A percentile compares a stretch with the other conserved stretches of the same genome.
Conservation (phyloP, 805 yeast species). For the Saccharomycopsis javanensis region DNA sequence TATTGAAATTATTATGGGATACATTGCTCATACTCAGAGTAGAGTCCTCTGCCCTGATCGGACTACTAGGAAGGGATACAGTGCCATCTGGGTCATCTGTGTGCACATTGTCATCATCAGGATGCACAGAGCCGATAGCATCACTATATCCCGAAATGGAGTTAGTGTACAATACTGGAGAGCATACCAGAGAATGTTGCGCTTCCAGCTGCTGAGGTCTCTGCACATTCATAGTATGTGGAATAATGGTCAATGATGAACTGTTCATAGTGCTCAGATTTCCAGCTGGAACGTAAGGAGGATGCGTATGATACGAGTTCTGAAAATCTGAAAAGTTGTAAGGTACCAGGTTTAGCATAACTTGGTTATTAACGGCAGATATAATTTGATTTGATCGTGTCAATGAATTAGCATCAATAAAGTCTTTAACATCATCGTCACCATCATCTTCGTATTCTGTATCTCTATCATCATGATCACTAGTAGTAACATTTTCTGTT, state of each 20-base stretch:
- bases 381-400: background rate
- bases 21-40: background rate
- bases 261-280: background rate
- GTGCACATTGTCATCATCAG: background rate
- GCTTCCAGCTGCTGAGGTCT: background rate
- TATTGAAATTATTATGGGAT: background rate
- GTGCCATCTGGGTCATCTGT: conserved; percentile 1
- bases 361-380: background rate
- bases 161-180: background rate
- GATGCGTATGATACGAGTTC: background rate
- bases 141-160: background rate
- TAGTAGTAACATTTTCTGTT: background rate
- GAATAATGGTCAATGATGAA: background rate
- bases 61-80: background rate
- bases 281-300: background rate
- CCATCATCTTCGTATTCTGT: background rate
- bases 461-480: background rate
- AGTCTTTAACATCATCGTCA: background rate
- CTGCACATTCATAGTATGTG: background rate
- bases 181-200: background rate
- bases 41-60: background rate
- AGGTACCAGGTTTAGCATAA: background rate
- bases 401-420: background rate
- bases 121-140: background rate
- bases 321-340: background rate